These are phyloP conservation scores for Aspergillus indologenus DNA, from an alignment of 495 filamentous ascomycete species.

Conservation along the genomic window DNA sequence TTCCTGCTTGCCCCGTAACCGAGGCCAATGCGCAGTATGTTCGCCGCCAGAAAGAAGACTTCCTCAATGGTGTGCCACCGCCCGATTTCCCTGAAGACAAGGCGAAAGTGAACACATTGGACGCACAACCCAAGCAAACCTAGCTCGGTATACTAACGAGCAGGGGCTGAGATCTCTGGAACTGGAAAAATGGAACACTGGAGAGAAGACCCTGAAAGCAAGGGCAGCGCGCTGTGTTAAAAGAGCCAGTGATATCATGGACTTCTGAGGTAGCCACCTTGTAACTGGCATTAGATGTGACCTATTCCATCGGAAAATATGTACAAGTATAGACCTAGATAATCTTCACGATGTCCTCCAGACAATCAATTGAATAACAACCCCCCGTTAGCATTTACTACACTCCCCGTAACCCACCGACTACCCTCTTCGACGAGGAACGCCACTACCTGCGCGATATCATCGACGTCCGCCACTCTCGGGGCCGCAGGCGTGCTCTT, in stretches of 20 bases:
- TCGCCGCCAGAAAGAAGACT: slow-evolving; percentile 52
- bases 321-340: neutral
- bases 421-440: slow-evolving; percentile 14
- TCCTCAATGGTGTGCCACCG: slow-evolving; percentile 43
- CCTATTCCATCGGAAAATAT: no score
- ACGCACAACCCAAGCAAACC: neutral
- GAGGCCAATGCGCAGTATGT: slow-evolving; percentile 62
- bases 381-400: slow-evolving; percentile 9
- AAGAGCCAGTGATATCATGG: neutral
- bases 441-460: slow-evolving; percentile 16
- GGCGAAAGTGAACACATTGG: slow-evolving; percentile 18
- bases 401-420: slow-evolving; percentile 15
- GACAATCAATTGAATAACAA: neutral
- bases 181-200: neutral
- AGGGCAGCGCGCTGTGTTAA: neutral
- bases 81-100: slow-evolving; percentile 68
- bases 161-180: neutral
- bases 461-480: slow-evolving; percentile 16
- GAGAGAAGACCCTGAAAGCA: neutral
- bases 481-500: slow-evolving; percentile 12
- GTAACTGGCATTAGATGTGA: neutral
- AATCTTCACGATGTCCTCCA: no score
- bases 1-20: slow-evolving; percentile 69
- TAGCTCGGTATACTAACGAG: neutral
- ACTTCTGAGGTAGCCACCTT: neutral